Evolutionary conservation across 1,284 basidiomycete genomes (phyloP), one percentile per base, ranked within the genome.

Genomic region (Sparassis latifolia): DNA sequence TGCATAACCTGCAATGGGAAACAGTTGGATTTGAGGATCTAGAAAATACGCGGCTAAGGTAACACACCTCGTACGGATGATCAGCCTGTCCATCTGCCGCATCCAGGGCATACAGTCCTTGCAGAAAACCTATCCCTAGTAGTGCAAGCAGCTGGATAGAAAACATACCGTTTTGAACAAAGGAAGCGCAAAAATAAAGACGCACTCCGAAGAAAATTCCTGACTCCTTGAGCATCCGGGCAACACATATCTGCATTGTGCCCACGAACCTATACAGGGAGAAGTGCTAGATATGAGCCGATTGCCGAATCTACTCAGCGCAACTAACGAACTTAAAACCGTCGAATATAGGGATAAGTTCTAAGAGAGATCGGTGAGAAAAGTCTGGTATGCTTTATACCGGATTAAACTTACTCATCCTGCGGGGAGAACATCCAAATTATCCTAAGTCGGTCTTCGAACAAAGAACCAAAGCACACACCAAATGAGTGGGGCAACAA

Each of bases 151-250:
- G 72, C 82, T 91, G 57, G 38, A 42, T 49, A 54, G 32, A 12
- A 12, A 27, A 10, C 10, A 4, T 0, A 4, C 10, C 10, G 5
- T 28, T n/a, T 12, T 38, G 10, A 20, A 37, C 12, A 30, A 20
- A 5, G 2, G 3, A 56, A 10, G 28, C 29, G 38, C 59, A 32
- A 27, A 31, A 3, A 30, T 38, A 4, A 10, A 33, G 33, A 20
- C 54, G 62, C 55, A 92, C 88, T 66, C 82, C 80, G 73, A 96
- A 94, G 75, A 97, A 98, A 51, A 96, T 92, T 3, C 89, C 84
- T 6, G 90, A 93, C 67, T 97, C 94, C 64, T 89, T 84, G 55
- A 97, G 71, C 94, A 97, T 97, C 10, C 89, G 78, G 10, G 85
- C 80, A 20, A 92, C 80, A 57, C 90, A 92, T 35, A 93, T 90